Evolutionary conservation across 2,329 filamentous ascomycete genomes (phyloP).

Genomic region (Xylaria sp.): DNA sequence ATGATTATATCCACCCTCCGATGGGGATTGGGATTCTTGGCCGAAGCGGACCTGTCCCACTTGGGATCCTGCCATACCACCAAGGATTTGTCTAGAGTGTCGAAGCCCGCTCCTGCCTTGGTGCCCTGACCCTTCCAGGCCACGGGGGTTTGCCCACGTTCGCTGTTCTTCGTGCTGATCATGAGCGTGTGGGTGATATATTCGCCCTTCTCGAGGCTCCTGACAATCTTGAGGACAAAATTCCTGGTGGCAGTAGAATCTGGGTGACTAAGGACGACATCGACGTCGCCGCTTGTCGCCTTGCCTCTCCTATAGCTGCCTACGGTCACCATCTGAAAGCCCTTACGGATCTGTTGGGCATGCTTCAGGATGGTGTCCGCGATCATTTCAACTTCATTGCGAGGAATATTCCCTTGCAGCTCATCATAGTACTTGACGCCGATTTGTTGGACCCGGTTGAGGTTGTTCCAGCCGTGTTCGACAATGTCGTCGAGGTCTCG

Average conservation of each 20-base stretch:
- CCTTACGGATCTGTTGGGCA: constrained; percentile 63
- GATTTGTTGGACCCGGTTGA: constrained; percentile 86
- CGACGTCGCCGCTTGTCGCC: constrained; percentile 74
- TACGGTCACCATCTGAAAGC: constrained; percentile 64
- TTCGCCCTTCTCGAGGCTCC: constrained; percentile 65
- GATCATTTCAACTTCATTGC: constrained; percentile 74
- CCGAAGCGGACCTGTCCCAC: constrained; percentile 44
- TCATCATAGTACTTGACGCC: constrained; percentile 94
- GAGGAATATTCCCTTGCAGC: constrained; percentile 70
- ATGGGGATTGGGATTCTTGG: constrained; percentile 73
- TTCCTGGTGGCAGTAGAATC: constrained; percentile 67
- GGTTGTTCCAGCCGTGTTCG: constrained; percentile 74
- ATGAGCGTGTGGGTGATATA: constrained; percentile 83
- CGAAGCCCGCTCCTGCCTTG: constrained; percentile 67
- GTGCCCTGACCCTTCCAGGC: constrained; percentile 52
- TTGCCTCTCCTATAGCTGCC: constrained; percentile 85
- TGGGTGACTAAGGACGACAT: constrained; percentile 80
- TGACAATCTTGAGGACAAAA: constrained; percentile 74
- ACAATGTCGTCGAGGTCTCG: constrained; percentile 83
- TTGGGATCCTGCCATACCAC: constrained; percentile 85
- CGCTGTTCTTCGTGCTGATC: constrained; percentile 69
- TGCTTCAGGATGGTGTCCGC: constrained; percentile 64
- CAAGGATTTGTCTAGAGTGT: constrained; percentile 87
- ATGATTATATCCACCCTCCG: constrained; percentile 91
- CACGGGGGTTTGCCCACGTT: constrained; percentile 67